Evolutionary conservation across 2,329 filamentous ascomycete genomes (phyloP), one percentile per base, ranked within the genome.

Genomic region (Torrubiella hemipterigena): DNA sequence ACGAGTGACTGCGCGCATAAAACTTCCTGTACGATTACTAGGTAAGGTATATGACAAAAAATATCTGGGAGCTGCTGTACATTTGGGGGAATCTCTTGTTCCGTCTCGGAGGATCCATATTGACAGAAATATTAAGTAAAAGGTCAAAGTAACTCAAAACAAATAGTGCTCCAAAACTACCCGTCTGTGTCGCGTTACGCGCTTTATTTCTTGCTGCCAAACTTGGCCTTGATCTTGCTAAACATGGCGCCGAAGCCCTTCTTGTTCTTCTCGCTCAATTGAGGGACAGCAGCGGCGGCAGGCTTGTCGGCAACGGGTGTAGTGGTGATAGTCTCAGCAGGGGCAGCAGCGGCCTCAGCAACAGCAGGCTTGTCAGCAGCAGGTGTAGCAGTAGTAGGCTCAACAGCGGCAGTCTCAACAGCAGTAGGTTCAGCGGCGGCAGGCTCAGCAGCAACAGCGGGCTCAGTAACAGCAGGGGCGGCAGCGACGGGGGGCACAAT

Each of bases 181-280:
- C 32, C 26, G 29, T 26, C 29, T 33, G 25, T 18, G 8, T 22
- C 20, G 8, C 20, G 8, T 22, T 22, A 22, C 20, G 20, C 20
- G 20, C 22, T 24, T 32, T 38, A 49, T 31, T 48, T 47, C 43
- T 51, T 47, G 33, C 53, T 48, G 28, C 51, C 48, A 34, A 59
- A 41, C 54, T 58, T 72, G 42, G 56, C 49, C 55, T 66, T 67
- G 45, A 73, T 46, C 58, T 69, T 73, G 54, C 55, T 60, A 48
- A 81, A 71, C 44, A 81, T 68, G 32, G 65, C 57, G 54, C 75
- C 80, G 36, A 77, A 45, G 32, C 76, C 65, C 53, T 71, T 63
- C 62, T 75, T 77, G 65, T 77, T 78, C 64, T 79, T 81, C 59
- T 72, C n/a, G n/a, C n/a, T 74, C 32, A 33, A 29, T 15, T 29